Base-by-base conservation (phyloP, 352 stramenopile genomes). In the Phytophthora hibernalis region DNA sequence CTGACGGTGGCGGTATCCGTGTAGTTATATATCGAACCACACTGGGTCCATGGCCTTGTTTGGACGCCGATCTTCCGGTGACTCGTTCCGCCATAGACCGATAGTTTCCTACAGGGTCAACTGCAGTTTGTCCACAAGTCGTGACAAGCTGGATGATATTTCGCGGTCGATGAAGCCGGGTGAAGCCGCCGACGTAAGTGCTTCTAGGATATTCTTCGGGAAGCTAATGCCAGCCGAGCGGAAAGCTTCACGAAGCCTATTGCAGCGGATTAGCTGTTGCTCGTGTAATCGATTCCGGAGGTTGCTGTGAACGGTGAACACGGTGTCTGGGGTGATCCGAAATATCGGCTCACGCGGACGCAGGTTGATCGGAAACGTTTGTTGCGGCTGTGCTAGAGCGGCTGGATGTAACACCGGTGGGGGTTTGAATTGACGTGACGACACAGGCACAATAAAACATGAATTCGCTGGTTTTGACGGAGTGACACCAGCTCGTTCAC, bases 201-300 rank as follows among this genome's bases (percentile, higher is more conserved):
- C n/a, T n/a, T n/a, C n/a, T 28, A 12, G 5, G 8, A 15, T 38
- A n/a, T 20, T 9, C 11, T 6, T 50, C 16, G 52, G 16, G 24
- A 33, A 60, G 38, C 22, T 2, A 16, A 42, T 0, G 52, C n/a
- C 6, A 51, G 22, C 15, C 52, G 22, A 9, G n/a, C n/a, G n/a
- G n/a, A n/a, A n/a, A n/a, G n/a, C n/a, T n/a, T n/a, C n/a, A n/a
- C n/a, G n/a, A n/a, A 33, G 30, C 5, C 30, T 5, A 33, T 16
- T 28, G 18, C 53, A 61, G 53, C 53, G 28, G 38, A 3, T 52
- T 40, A 61, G 53, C 53, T 52, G 26, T 0, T 52, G 53, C 40
- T 51, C 40, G 53, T 61, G 40, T n/a, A 61, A 22, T 9, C 53
- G 26, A 6, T 24, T 1, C n/a, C 43, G 38, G 3, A 60, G 42